Evolutionary conservation across 2,329 filamentous ascomycete genomes (phyloP), one percentile per base, ranked within the genome.

Genomic region (Paraphaeosphaeria sporulosa): DNA sequence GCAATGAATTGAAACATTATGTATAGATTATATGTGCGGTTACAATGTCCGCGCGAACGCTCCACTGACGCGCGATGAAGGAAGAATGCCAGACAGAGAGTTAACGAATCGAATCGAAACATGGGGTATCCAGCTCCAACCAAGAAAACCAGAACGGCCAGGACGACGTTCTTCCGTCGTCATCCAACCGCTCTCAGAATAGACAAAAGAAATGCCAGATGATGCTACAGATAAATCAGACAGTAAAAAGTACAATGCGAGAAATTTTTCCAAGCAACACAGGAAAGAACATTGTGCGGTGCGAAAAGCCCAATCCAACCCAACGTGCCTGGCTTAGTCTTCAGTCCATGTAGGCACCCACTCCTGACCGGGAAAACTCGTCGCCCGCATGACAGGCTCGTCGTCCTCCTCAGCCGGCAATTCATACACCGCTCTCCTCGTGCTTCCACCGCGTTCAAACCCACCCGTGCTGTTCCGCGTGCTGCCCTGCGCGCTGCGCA

Each of bases 361-460:
- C 73, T 91, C 89, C 77, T 90, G 87, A 0, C 89, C 89, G 0
- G 89, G 89, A 74, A 90, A 91, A 71, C 85, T 88, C 13, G 87
- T 89, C 7, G 88, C 88, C 50, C 81, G 84, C 89, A 91, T 91
- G 60, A 83, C 79, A 13, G 85, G 83, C 70, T 79, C 73, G 15
- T 82, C 80, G n/a, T 82, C 79, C 34, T 81, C 78, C 43, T 79
- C 76, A 17, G 74, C 75, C 23, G 73, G 68, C 48, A 76, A 47
- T 56, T 75, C 75, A 54, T 76, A 78, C 0, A 76, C 71, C 4
- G 65, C 68, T 25, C 70, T 62, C 8, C 53, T 54, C 3, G 57
- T 60, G 40, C 68, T 71, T 8, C 71, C 70, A 30, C 66, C 58
- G 54, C 70, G 61, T 61, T 73, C 73, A 71, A 72, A 74, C 2